Evolutionary conservation across 1,284 basidiomycete species (phyloP).

Genomic region (Ganoderma lucidum): DNA sequence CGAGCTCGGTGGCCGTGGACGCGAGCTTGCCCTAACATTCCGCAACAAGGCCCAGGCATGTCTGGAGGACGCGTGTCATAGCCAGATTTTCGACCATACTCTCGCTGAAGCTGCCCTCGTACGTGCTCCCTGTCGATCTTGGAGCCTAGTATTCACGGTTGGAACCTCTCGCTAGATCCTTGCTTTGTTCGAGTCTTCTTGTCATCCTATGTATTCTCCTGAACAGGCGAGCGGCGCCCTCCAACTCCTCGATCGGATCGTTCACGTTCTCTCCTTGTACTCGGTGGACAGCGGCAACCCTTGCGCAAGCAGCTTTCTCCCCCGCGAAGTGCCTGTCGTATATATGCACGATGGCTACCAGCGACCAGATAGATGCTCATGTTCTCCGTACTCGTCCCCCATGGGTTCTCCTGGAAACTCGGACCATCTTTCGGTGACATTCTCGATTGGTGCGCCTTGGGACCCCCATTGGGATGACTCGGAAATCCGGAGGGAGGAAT

Average conservation of each 20-base stretch:
- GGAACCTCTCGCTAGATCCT: conserved; percentile 56
- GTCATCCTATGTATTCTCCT: conserved; percentile 68
- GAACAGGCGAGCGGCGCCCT: conserved; percentile 62
- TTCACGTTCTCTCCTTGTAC: conserved; percentile 61
- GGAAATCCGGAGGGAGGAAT: conserved; percentile 71
- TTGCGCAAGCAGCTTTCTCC: conserved; percentile 58
- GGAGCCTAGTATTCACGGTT: not conserved
- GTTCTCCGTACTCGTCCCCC: conserved; percentile 51
- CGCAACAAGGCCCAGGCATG: conserved; percentile 62
- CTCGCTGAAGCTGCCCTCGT: conserved; percentile 81
- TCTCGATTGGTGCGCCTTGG: conserved; percentile 67
- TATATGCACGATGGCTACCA: conserved; percentile 38
- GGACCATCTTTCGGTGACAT: conserved; percentile 51
- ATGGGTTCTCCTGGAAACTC: conserved; percentile 43
- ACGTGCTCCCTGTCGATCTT: conserved; percentile 36
- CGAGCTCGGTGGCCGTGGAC: conserved; percentile 58
- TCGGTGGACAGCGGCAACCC: conserved; percentile 63
- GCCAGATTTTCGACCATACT: conserved; percentile 63
- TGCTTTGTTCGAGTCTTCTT: conserved; percentile 76
- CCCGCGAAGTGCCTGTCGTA: conserved; percentile 57
- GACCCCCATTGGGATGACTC: conserved; percentile 58
- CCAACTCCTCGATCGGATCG: conserved; percentile 66
- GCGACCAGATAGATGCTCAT: conserved; percentile 54
- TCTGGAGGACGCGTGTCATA: conserved; percentile 59
- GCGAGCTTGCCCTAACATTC: conserved; percentile 60